These are phyloP conservation scores for Apiotrichum brassicae DNA, from an alignment of 1,284 basidiomycete genomes.

Conservation along the genomic window DNA sequence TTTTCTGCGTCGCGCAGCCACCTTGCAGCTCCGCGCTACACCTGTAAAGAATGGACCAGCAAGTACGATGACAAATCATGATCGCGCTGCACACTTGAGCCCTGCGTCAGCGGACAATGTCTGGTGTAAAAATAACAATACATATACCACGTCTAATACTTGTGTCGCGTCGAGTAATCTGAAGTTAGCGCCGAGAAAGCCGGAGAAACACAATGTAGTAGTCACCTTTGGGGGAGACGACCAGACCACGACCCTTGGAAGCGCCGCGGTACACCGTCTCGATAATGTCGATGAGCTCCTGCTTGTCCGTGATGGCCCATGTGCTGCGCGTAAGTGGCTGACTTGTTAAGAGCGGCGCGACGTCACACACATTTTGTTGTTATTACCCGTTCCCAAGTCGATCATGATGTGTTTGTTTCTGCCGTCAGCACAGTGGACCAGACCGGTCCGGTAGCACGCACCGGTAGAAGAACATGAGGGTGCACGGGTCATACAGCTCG, in stretches of 20 bases:
- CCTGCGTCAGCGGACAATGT: no score
- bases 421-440: conserved; percentile 8
- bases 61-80: no score
- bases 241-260: conserved; percentile 94
- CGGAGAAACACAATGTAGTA: conserved; percentile 60
- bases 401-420: conserved; percentile 99
- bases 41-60: no score
- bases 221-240: conserved; percentile 74
- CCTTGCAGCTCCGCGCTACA: no score
- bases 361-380: conserved; percentile 82
- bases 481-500: conserved; percentile 82
- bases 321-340: conserved; percentile 55
- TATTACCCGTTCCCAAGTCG: conserved; percentile 97
- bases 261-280: conserved; percentile 98
- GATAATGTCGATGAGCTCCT: conserved; percentile 96
- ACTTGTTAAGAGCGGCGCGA: neutral
- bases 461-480: conserved; percentile 98
- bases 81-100: no score
- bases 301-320: conserved; percentile 96
- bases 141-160: conserved; percentile 42
- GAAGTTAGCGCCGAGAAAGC: conserved; percentile 12
- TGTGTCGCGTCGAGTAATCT: conserved; percentile 48
- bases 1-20: no score
- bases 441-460: conserved; percentile 43
- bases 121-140: no score